Percentiles rank a stretch among this genome's conserved stretches.
These are phyloP conservation scores for Cubamyces sp. DNA, from an alignment of 768 basidiomycete genomes.

Conservation along the genomic window DNA sequence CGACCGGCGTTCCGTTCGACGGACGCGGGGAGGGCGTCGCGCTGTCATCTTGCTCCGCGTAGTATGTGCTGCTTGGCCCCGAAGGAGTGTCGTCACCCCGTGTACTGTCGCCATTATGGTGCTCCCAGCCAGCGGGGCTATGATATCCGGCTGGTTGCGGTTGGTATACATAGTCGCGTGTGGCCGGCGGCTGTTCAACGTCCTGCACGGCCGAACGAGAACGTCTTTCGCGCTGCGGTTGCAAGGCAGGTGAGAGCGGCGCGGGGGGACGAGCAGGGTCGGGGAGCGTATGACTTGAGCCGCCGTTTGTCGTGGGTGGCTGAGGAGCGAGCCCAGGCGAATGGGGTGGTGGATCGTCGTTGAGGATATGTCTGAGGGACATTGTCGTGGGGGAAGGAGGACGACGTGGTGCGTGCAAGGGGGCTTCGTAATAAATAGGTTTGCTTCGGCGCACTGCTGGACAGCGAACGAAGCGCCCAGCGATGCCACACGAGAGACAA, in stretches of 20 bases:
- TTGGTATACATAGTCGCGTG: slow-evolving; percentile 43
- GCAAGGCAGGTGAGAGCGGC: slow-evolving; percentile 24
- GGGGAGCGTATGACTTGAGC: slow-evolving; percentile 7
- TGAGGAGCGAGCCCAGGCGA: slow-evolving; percentile 38
- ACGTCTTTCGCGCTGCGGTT: slow-evolving; percentile 26
- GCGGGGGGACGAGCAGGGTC: slow-evolving; percentile 30
- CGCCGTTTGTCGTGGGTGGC: slow-evolving; percentile 36
- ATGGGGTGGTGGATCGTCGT: slow-evolving; percentile 55
- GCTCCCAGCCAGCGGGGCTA: slow-evolving; percentile 45
- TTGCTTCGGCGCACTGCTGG: slow-evolving; percentile 27
- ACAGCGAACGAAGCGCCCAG: slow-evolving; percentile 25
- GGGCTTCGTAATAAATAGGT: slow-evolving; percentile 22
- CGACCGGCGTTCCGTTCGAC: slow-evolving; percentile 29
- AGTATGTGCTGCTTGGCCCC: slow-evolving; percentile 42
- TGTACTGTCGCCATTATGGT: slow-evolving; percentile 41
- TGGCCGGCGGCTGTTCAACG: slow-evolving; percentile 35
- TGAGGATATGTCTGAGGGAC: slow-evolving; percentile 82
- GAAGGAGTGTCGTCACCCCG: slow-evolving; percentile 44
- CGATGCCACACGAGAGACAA: slow-evolving; percentile 25
- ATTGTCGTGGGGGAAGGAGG: slow-evolving; percentile 42
- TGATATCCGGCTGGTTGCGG: slow-evolving; percentile 45
- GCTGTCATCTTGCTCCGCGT: slow-evolving; percentile 37
- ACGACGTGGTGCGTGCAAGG: slow-evolving; percentile 23
- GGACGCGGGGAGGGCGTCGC: slow-evolving; percentile 34
- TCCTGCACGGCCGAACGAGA: slow-evolving; percentile 29